These are phyloP conservation scores for Mentha longifolia DNA, from an alignment of 257 asterid species.

Conservation along the genomic window DNA sequence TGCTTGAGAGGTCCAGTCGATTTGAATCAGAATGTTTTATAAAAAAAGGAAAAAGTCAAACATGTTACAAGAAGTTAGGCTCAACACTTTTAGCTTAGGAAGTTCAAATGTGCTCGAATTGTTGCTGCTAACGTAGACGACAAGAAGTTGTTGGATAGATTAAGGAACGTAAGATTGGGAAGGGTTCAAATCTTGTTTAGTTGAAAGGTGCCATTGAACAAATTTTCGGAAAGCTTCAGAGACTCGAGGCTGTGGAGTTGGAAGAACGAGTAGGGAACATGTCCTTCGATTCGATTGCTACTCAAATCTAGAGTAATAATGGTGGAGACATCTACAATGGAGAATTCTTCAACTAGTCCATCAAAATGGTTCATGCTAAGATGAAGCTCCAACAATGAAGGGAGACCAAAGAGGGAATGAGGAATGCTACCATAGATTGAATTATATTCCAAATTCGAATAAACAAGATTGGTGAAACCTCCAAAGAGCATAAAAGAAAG, in stretches of 20 bases:
- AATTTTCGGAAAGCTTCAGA: not conserved
- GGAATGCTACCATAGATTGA: too few relatives aligned
- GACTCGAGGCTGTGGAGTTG: too few relatives aligned
- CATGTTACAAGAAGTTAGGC: too few relatives aligned
- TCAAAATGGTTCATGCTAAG: not conserved
- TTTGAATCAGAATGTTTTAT: not conserved
- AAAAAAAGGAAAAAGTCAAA: not conserved
- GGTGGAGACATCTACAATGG: not conserved
- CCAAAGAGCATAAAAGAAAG: not conserved
- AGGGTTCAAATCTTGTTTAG: not conserved
- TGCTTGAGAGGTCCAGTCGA: not conserved
- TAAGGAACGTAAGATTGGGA: not conserved
- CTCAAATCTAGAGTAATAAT: too few relatives aligned
- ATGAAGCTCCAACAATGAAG: not conserved
- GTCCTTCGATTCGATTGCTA: too few relatives aligned
- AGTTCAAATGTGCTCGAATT: not conserved
- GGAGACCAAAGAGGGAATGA: too few relatives aligned
- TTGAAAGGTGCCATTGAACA: conserved; percentile 10
- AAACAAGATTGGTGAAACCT: not conserved
- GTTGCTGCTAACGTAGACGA: too few relatives aligned
- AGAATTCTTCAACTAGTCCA: not conserved
- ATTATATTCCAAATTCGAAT: not conserved
- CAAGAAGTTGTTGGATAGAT: too few relatives aligned
- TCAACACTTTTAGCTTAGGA: not conserved
- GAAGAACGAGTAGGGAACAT: too few relatives aligned